A percentile compares a stretch with the other conserved stretches of the same genome.
Evolutionary conservation across 2,329 filamentous ascomycete species (phyloP).

Genomic region (Endothia cerciana): DNA sequence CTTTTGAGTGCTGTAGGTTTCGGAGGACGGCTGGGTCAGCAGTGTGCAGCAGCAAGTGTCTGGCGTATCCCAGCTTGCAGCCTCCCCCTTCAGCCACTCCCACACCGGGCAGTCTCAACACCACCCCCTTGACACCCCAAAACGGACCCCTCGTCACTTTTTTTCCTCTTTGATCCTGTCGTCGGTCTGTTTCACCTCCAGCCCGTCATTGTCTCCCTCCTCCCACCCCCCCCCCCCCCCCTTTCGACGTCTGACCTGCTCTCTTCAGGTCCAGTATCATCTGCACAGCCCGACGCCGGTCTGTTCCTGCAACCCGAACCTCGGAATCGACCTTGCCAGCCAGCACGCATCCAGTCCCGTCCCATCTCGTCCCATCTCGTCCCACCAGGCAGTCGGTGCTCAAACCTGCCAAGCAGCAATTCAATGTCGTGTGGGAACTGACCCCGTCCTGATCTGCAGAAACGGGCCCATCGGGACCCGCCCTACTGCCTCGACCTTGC

Average conservation of each 20-base stretch:
- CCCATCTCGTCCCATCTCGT: neutral
- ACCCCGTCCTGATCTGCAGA: constrained; percentile 18
- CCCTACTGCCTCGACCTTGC: constrained; percentile 8
- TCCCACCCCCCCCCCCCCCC: neutral
- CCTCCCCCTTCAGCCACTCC: too few relatives aligned
- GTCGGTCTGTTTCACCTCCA: neutral
- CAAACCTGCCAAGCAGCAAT: constrained; percentile 6
- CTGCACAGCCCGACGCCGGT: too few relatives aligned
- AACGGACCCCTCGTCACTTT: neutral
- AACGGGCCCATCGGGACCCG: neutral
- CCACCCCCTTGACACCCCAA: neutral
- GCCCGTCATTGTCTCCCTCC: neutral
- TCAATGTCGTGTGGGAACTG: constrained; percentile 4
- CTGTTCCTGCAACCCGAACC: too few relatives aligned
- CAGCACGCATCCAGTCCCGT: too few relatives aligned
- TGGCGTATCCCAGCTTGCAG: neutral
- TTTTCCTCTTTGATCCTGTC: neutral
- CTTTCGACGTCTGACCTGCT: neutral
- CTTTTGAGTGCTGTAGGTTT: neutral
- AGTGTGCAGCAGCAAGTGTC: constrained; percentile 1
- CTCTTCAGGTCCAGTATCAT: neutral
- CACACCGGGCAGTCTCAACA: neutral
- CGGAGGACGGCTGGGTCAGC: constrained; percentile 1
- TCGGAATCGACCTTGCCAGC: too few relatives aligned
- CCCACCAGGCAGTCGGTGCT: neutral